Evolutionary conservation across 805 yeast species (phyloP), one percentile per base, ranked within the genome.

Genomic region (Monosporozyma aerobia): DNA sequence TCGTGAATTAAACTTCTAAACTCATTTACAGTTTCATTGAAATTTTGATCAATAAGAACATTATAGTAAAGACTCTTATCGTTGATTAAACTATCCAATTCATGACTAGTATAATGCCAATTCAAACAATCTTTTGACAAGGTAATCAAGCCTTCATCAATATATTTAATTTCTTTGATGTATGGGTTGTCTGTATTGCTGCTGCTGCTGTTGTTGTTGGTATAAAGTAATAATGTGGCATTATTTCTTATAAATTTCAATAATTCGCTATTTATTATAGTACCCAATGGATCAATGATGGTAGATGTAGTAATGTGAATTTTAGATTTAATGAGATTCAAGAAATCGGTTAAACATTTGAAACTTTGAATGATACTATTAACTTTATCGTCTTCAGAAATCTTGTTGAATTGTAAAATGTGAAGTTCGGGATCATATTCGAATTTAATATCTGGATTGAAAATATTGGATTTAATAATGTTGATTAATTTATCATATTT

Each of bases 11-110:
- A 49, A 6, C 48, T 43, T 50, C 68, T 59, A 6, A 65, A 32
- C 14, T 55, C 44, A 1, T 19, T 11, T 1, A 63, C 37, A 9
- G 57, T 56, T 5, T 53, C 51, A 41, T 61, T 59, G 49, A 61
- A 59, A 14, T 59, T 41, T 40, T 59, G 58, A 47, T 68, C 71
- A 32, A 67, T 22, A 22, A 59, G 48, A 4, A 67, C 53, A 52
- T 60, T 62, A 37, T 51, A 54, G 46, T 59, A 60, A 4, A 65
- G 52, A 40, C 57, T 57, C 32, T 58, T 57, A 47, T 62, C 63
- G 23, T 55, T 52, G 8, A 68, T 52, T 22, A 65, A 48, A 25
- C 55, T 47, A 13, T 50, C 52, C 2, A 66, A 47, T 14, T 60
- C 62, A 10, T 51, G 40, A 1, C 54, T 58, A 32, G 54, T 50